phyloP scores from a whole-genome alignment of 2,329 filamentous ascomycete genomes.

The Coniella vitis region DNA sequence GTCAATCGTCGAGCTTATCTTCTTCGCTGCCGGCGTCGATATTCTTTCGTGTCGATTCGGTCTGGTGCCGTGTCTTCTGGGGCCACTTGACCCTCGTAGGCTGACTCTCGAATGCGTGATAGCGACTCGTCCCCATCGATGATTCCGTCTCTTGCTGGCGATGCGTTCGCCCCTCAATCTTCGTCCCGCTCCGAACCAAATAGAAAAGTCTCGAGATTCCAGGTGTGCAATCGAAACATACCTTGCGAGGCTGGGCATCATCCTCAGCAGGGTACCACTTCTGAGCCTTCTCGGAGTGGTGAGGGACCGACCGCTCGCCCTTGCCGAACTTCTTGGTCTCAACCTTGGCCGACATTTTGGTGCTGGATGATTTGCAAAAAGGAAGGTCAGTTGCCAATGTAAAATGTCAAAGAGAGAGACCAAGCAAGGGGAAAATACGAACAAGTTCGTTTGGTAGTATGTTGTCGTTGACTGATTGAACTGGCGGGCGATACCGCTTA shows the following conservation, averaged over 20 bases:
- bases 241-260: conserved; percentile 84
- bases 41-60: too few species aligned
- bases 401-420: conserved; percentile 2
- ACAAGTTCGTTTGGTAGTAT: conserved; percentile 10
- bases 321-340: conserved; percentile 94
- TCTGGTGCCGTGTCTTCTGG: neutral
- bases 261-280: conserved; percentile 99
- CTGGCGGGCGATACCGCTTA: conserved; percentile 5
- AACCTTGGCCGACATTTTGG: conserved; percentile 64
- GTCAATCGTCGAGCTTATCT: too few species aligned
- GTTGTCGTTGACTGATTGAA: conserved; percentile 16
- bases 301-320: conserved; percentile 86
- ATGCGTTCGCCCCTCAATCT: neutral
- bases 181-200: neutral
- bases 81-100: neutral
- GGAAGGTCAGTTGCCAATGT: conserved; percentile 3
- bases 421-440: conserved; percentile 11
- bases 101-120: too few species aligned
- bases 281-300: conserved; percentile 83
- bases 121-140: too few species aligned
- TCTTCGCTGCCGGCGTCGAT: too few species aligned
- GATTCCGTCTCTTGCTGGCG: neutral
- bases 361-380: conserved; percentile 32
- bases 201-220: conserved; percentile 9
- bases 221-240: conserved; percentile 51